Conservation (phyloP, 192 early-diverging fungal genomes). For the Umbelopsis sp. region DNA sequence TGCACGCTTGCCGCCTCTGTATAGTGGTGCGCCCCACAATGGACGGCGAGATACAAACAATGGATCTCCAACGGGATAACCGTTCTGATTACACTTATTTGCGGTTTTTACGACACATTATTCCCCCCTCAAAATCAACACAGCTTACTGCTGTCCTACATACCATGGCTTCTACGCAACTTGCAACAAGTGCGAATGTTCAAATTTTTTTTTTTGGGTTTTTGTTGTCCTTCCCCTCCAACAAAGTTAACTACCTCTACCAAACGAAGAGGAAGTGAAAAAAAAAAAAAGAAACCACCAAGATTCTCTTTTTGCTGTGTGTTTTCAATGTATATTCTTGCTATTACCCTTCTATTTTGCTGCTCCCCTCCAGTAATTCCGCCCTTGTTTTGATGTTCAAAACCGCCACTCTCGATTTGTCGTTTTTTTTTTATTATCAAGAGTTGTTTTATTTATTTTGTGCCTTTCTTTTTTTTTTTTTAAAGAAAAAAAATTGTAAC, state of each 20-base stretch:
- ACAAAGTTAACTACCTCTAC: no score
- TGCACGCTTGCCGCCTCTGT: not conserved
- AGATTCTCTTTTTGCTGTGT: no score
- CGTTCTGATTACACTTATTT: no score
- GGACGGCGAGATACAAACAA: not conserved
- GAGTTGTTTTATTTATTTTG: not conserved
- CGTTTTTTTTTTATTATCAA: not conserved
- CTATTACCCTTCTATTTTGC: not conserved
- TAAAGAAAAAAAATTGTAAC: no score
- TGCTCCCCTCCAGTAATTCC: not conserved
- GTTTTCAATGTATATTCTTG: constrained; percentile 5
- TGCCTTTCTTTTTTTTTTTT: not conserved
- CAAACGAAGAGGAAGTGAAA: no score
- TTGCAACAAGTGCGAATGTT: no score
- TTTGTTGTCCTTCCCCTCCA: no score
- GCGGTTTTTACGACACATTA: no score
- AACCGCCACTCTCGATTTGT: not conserved
- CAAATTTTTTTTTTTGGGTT: no score
- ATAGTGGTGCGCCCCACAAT: not conserved
- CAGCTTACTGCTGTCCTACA: constrained; percentile 11
- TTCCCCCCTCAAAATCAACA: not conserved
- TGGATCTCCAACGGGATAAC: not conserved
- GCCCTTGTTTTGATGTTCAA: not conserved
- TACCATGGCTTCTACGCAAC: not conserved
- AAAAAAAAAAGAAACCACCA: no score